Conservation (phyloP, 106 monocot species). For the Allium sativum region DNA sequence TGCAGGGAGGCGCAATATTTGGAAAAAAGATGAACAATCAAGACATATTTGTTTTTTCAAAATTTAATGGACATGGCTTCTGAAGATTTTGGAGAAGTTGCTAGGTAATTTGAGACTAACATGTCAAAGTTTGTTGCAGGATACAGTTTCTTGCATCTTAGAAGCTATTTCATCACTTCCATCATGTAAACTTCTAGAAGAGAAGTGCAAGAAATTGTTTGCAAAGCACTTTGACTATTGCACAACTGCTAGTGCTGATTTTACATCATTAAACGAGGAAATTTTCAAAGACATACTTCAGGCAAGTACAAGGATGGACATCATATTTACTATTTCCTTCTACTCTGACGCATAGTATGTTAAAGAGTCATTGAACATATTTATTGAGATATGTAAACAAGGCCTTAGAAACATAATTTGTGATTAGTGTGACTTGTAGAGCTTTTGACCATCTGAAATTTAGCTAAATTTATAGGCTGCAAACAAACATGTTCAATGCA, state of each 20-base stretch:
- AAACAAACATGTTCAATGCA: too few species aligned
- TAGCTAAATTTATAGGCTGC: too few species aligned
- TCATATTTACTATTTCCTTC: too few species aligned
- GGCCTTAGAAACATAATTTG: too few species aligned
- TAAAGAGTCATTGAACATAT: too few species aligned
- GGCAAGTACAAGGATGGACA: slow-evolving; percentile 29
- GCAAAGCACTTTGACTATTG: slow-evolving; percentile 96
- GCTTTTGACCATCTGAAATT: too few species aligned
- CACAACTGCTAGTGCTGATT: slow-evolving; percentile 71
- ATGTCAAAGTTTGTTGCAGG: slow-evolving; percentile 69
- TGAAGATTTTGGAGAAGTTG: slow-evolving; percentile 53
- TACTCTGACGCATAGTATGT: too few species aligned
- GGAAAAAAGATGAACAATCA: slow-evolving; percentile 29
- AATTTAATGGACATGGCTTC: slow-evolving; percentile 48
- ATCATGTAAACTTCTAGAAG: slow-evolving; percentile 82
- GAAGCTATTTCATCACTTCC: slow-evolving; percentile 60
- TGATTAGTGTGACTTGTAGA: too few species aligned
- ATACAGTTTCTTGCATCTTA: slow-evolving; percentile 64
- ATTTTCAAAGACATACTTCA: slow-evolving; percentile 69
- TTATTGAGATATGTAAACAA: too few species aligned
- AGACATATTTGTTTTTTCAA: slow-evolving; percentile 44
- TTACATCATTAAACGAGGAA: slow-evolving; percentile 56
- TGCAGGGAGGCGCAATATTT: slow-evolving; percentile 39
- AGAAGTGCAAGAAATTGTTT: slow-evolving; percentile 65
- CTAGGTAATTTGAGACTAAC: slow-evolving; percentile 35